These are phyloP conservation scores for Syzygium grande DNA, from an alignment of 345 rosid species.

Conservation along the genomic window DNA sequence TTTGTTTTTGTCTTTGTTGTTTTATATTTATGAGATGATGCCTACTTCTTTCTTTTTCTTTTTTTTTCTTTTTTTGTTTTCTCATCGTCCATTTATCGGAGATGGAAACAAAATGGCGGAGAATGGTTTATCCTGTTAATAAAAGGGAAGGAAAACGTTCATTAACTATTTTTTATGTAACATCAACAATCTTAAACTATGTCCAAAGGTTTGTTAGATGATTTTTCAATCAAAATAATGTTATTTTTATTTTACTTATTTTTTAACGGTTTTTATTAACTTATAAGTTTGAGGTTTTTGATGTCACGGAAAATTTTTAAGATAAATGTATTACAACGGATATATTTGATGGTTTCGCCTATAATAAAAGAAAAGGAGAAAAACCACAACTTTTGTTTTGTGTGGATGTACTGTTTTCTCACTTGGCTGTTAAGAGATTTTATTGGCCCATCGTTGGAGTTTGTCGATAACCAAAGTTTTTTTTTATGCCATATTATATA, in stretches of 20 bases:
- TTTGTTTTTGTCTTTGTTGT: background rate
- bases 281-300: too few species aligned
- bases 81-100: conserved; percentile 12
- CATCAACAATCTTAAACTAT: too few species aligned
- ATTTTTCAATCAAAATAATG: too few species aligned
- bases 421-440: conserved; percentile 15
- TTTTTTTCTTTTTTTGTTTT: background rate
- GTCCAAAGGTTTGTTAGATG: too few species aligned
- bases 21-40: background rate
- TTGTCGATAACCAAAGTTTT: conserved; percentile 2
- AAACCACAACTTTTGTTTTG: conserved; percentile 11
- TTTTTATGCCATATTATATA: conserved; percentile 22
- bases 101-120: conserved; percentile 6
- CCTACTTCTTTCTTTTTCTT: background rate
- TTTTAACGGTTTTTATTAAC: too few species aligned
- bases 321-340: too few species aligned
- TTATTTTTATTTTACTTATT: too few species aligned
- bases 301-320: too few species aligned
- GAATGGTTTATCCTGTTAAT: background rate
- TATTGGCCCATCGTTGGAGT: conserved; percentile 33
- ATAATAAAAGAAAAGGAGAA: background rate
- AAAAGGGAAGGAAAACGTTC: background rate
- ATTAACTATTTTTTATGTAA: too few species aligned
- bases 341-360: too few species aligned
- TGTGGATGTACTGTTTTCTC: conserved; percentile 25